These are phyloP conservation scores for Trypanosoma boissoni DNA, from an alignment of 208 protist genomes.

Conservation along the genomic window DNA sequence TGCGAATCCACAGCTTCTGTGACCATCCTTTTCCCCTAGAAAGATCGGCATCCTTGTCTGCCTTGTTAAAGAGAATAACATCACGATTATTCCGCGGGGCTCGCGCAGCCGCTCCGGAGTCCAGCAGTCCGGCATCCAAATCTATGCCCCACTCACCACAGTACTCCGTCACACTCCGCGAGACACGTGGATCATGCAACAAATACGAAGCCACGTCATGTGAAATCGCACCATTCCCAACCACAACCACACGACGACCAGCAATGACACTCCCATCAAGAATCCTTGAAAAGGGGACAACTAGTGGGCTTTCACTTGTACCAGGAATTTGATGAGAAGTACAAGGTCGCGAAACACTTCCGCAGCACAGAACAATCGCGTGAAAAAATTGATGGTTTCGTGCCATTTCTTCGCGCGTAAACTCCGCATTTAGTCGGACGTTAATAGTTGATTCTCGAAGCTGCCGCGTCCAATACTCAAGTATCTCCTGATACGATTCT, in stretches of 20 bases:
- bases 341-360: slow-evolving; percentile 56
- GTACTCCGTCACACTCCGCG: slow-evolving; percentile 55
- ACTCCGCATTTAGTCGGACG: slow-evolving; percentile 66
- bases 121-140: slow-evolving; percentile 54
- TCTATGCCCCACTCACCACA: slow-evolving; percentile 84
- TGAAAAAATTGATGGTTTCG: slow-evolving; percentile 83
- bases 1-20: slow-evolving; percentile 79
- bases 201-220: slow-evolving; percentile 84
- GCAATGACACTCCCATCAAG: slow-evolving; percentile 75
- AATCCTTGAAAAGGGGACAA: slow-evolving; percentile 77
- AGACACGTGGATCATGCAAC: slow-evolving; percentile 81
- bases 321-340: slow-evolving; percentile 69
- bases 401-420: slow-evolving; percentile 76
- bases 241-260: slow-evolving; percentile 73
- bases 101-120: slow-evolving; percentile 21
- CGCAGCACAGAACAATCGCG: slow-evolving; percentile 72
- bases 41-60: slow-evolving; percentile 74
- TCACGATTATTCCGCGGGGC: slow-evolving; percentile 77
- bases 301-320: slow-evolving; percentile 49
- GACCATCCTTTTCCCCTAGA: slow-evolving; percentile 76
- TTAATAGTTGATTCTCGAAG: slow-evolving; percentile 77
- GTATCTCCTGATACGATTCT: slow-evolving; percentile 86
- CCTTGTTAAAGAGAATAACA: slow-evolving; percentile 74
- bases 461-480: slow-evolving; percentile 90
- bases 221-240: slow-evolving; percentile 84